Evolutionary conservation across 352 stramenopile genomes (phyloP).

Genomic region (Phytophthora quininea): DNA sequence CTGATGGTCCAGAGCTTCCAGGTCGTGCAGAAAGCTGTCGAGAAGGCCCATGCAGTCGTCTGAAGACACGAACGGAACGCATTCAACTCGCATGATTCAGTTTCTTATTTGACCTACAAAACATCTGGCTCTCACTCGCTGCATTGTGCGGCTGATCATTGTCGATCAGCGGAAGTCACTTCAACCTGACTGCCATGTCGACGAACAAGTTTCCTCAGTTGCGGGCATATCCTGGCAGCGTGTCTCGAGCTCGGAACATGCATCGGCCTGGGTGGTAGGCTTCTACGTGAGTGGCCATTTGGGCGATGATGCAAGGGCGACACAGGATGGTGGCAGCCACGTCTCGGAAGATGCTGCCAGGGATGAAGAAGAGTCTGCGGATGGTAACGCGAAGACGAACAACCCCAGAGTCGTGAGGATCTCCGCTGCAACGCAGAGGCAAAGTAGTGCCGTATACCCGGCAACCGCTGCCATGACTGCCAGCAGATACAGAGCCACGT

Average conservation of each 20-base stretch:
- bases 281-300: slow-evolving; percentile 49
- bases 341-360: slow-evolving; percentile 37
- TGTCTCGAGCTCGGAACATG: slow-evolving; percentile 40
- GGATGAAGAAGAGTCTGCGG: slow-evolving; percentile 48
- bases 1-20: not conserved
- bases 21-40: not conserved
- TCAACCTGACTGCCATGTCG: too few species aligned
- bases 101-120: not conserved
- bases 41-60: not conserved
- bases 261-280: slow-evolving; percentile 44
- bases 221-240: slow-evolving; percentile 42
- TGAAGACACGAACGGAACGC: not conserved
- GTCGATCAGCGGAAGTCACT: too few species aligned
- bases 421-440: slow-evolving; percentile 1
- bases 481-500: slow-evolving; percentile 14
- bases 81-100: not conserved
- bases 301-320: slow-evolving; percentile 49
- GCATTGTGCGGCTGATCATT: too few species aligned
- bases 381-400: slow-evolving; percentile 40
- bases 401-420: slow-evolving; percentile 12
- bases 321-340: slow-evolving; percentile 37
- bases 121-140: too few species aligned
- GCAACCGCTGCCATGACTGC: slow-evolving; percentile 8
- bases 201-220: not conserved
- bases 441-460: slow-evolving; percentile 1